Evolutionary conservation across 768 basidiomycete genomes (phyloP).

Genomic region (Lactarius akahatsu): DNA sequence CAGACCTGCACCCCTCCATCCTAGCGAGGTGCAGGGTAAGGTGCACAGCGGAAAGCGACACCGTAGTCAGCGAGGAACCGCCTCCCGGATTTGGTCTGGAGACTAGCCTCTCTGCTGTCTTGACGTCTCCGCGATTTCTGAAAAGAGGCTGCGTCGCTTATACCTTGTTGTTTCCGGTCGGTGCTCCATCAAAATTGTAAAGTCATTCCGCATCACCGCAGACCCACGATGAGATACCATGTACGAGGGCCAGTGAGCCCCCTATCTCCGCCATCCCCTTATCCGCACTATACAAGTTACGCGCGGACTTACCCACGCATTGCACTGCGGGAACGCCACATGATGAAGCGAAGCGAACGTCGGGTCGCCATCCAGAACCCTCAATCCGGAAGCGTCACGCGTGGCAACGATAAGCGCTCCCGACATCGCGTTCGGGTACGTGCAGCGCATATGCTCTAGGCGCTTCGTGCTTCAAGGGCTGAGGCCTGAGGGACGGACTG

Average conservation of each 20-base stretch:
- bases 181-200: no score
- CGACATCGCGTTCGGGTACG: constrained; percentile 16
- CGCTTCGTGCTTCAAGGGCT: constrained; percentile 33
- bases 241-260: no score
- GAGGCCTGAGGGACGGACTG: constrained; percentile 36
- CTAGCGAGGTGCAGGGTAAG: constrained; percentile 31
- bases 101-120: no score
- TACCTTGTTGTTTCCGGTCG: constrained; percentile 8
- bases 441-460: constrained; percentile 30
- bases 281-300: not conserved
- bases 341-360: constrained; percentile 17
- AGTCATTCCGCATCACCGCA: not conserved
- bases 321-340: constrained; percentile 25
- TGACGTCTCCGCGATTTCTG: constrained; percentile 8
- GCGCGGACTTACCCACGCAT: not conserved
- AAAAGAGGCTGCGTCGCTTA: not conserved
- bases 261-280: not conserved
- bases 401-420: not conserved
- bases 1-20: constrained; percentile 33
- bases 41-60: constrained; percentile 11
- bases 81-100: constrained; percentile 26
- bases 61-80: constrained; percentile 30
- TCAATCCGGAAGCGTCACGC: constrained; percentile 7
- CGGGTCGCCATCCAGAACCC: constrained; percentile 3
- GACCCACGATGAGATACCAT: no score